Conservation (phyloP, 2,329 filamentous ascomycete genomes). For the Aspergillus piperis region DNA sequence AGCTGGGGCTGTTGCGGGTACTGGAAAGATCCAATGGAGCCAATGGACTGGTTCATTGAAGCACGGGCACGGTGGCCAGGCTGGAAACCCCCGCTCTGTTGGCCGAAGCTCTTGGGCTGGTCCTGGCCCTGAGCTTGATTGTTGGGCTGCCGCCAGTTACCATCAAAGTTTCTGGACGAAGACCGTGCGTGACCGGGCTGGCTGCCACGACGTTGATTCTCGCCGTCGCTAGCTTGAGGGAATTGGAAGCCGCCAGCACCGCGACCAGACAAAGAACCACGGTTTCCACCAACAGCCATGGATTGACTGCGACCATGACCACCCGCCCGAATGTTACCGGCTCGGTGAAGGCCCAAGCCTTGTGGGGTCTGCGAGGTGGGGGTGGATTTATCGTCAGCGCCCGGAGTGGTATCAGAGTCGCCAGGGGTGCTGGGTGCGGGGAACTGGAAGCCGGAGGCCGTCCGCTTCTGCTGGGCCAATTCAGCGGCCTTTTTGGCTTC, state of each 20-base stretch:
- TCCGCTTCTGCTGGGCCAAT: conserved; percentile 92
- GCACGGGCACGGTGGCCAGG: conserved; percentile 84
- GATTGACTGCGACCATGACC: conserved; percentile 56
- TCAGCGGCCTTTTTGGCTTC: conserved; percentile 98
- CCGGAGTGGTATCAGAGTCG: conserved; percentile 56
- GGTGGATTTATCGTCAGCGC: conserved; percentile 51
- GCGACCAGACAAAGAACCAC: conserved; percentile 62
- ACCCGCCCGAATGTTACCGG: conserved; percentile 80
- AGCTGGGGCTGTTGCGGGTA: conserved; percentile 85
- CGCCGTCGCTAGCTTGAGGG: conserved; percentile 61
- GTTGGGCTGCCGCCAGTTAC: conserved; percentile 92
- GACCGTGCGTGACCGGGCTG: conserved; percentile 74
- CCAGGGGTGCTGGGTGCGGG: conserved; percentile 68
- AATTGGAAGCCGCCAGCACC: conserved; percentile 75
- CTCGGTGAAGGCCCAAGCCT: conserved; percentile 70
- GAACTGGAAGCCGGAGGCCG: conserved; percentile 92
- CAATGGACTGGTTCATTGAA: conserved; percentile 84
- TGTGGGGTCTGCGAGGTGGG: conserved; percentile 53
- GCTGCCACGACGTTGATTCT: conserved; percentile 75
- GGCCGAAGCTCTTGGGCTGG: conserved; percentile 63
- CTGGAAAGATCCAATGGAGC: conserved; percentile 81
- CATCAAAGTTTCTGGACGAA: conserved; percentile 90
- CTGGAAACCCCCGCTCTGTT: conserved; percentile 77
- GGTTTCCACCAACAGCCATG: conserved; percentile 61
- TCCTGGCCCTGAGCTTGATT: conserved; percentile 50